Evolutionary conservation across 108 stramenopile genomes (phyloP).

Genomic region (Epipyxis sp.): DNA sequence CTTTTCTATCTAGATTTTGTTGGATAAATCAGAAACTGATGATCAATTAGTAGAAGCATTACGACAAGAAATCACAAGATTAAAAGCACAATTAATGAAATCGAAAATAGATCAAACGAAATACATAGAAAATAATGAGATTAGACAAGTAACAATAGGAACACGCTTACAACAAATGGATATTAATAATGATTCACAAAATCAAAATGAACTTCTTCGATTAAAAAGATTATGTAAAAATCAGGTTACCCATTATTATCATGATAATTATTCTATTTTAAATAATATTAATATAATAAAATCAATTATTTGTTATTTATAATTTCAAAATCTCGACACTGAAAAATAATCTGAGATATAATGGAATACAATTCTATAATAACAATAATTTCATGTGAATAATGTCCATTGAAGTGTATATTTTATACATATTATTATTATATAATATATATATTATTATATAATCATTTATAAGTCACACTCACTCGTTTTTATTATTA

Average conservation of each 20-base stretch:
- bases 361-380: neutral
- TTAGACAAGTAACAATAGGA: neutral
- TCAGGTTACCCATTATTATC: neutral
- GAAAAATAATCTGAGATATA: neutral
- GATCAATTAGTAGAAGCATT: slow-evolving; percentile 23
- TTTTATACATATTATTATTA: neutral
- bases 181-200: neutral
- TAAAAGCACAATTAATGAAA: neutral
- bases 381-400: neutral
- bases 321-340: neutral
- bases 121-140: neutral
- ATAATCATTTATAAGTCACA: neutral
- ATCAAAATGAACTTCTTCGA: slow-evolving; percentile 9
- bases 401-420: neutral
- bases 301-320: neutral
- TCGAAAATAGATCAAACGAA: neutral
- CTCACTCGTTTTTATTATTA: neutral
- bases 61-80: neutral
- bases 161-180: neutral
- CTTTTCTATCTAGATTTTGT: neutral
- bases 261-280: neutral
- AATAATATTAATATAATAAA: too few relatives aligned
- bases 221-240: neutral
- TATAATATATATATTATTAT: neutral
- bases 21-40: slow-evolving; percentile 20